phyloP scores from a whole-genome alignment of 2,329 filamentous ascomycete species.

The Penicillium sp. region DNA sequence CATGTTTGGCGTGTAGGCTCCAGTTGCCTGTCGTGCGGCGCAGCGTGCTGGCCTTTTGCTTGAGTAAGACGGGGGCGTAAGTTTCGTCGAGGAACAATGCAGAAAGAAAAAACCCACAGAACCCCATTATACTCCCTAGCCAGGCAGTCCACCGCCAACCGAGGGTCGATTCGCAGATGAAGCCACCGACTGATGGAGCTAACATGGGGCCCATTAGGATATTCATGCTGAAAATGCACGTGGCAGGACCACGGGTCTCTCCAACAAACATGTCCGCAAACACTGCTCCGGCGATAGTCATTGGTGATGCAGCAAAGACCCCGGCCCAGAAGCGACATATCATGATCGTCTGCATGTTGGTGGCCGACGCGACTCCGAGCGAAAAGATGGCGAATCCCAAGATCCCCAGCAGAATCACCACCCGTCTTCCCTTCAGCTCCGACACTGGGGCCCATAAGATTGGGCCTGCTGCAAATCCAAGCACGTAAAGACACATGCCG shows the following conservation, averaged over 20 bases:
- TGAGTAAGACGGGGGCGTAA: conserved; percentile 41
- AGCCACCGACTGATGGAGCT: conserved; percentile 46
- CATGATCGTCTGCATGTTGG: conserved; percentile 40
- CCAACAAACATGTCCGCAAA: conserved; percentile 34
- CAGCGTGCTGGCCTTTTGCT: conserved; percentile 37
- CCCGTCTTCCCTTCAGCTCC: conserved; percentile 49
- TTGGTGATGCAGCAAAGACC: conserved; percentile 44
- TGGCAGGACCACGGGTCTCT: conserved; percentile 27
- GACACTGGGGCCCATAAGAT: conserved; percentile 44
- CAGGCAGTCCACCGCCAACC: conserved; percentile 51
- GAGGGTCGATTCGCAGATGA: conserved; percentile 36
- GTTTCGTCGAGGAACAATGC: conserved; percentile 38
- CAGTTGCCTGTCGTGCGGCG: conserved; percentile 42
- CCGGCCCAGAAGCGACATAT: conserved; percentile 49
- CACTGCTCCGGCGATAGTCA: conserved; percentile 43
- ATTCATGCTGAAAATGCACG: conserved; percentile 43
- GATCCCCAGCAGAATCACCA: conserved; percentile 45
- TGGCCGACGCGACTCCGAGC: conserved; percentile 46
- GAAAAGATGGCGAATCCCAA: conserved; percentile 46
- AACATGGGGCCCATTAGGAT: conserved; percentile 45
- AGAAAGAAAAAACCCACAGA: conserved; percentile 15
- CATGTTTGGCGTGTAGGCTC: conserved; percentile 37
- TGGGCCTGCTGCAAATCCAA: conserved; percentile 33
- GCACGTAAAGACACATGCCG: conserved; percentile 18
- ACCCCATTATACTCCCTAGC: conserved; percentile 40